phyloP scores from a whole-genome alignment of 2,329 filamentous ascomycete genomes.

The Xylaria sp. region DNA sequence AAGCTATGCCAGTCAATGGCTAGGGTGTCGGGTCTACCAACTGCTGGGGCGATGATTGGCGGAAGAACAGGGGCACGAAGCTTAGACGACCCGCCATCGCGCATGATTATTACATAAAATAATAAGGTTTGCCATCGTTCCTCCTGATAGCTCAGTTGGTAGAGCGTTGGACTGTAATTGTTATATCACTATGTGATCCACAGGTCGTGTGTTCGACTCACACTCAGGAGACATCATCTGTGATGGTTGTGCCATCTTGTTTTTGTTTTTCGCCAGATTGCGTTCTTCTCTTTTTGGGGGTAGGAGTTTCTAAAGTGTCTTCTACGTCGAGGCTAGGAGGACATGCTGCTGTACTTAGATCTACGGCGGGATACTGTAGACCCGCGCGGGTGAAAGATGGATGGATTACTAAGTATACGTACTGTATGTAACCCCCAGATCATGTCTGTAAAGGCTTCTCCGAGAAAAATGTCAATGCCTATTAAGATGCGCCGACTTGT shows the following conservation, averaged over 20 bases:
- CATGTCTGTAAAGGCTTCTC: neutral
- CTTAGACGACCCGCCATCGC: no score
- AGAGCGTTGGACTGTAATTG: constrained; percentile 40
- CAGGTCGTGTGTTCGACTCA: constrained; percentile 38
- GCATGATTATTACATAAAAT: neutral
- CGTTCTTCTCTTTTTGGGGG: neutral
- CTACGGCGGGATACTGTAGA: neutral
- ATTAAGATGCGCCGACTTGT: constrained; percentile 1
- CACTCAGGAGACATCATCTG: constrained; percentile 30
- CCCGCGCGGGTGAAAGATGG: neutral
- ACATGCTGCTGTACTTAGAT: no score
- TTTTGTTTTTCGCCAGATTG: neutral
- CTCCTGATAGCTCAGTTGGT: constrained; percentile 39
- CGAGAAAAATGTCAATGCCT: neutral
- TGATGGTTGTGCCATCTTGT: neutral
- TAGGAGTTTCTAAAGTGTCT: neutral
- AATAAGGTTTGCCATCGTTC: neutral
- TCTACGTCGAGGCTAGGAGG: no score
- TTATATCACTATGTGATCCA: constrained; percentile 30
- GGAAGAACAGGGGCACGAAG: neutral
- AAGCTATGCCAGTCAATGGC: neutral
- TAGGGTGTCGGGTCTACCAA: neutral
- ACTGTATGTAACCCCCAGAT: neutral
- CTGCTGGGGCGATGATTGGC: neutral
- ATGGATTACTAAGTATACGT: no score